A percentile compares a stretch with the other conserved stretches of the same genome.
phyloP scores from a whole-genome alignment of 2,329 filamentous ascomycete genomes.

The Claviceps pusilla region DNA sequence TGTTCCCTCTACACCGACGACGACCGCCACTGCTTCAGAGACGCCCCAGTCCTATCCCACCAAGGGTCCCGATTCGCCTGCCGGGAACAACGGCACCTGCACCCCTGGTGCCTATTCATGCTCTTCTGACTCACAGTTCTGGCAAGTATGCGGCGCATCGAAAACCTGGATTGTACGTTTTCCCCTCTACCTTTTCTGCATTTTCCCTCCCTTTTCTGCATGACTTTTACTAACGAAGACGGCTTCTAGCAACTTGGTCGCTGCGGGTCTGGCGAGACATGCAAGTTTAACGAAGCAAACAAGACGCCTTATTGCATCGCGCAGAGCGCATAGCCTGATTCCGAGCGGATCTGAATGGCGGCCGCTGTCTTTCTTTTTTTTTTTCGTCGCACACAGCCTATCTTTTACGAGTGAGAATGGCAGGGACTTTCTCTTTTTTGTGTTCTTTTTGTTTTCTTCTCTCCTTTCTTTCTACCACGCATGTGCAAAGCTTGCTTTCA shows the following conservation, averaged over 20 bases:
- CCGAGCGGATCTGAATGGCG: too few species aligned
- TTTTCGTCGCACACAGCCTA: not conserved
- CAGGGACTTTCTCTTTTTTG: not conserved
- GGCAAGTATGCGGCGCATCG: conserved; percentile 1
- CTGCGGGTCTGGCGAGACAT: not conserved
- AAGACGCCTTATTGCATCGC: conserved; percentile 2
- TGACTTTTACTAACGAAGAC: not conserved
- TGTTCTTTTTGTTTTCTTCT: not conserved
- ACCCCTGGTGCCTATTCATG: not conserved
- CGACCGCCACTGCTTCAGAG: not conserved
- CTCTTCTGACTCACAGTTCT: not conserved
- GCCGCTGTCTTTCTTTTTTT: too few species aligned
- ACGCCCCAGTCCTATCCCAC: not conserved
- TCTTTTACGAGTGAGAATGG: not conserved
- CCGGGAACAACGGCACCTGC: not conserved
- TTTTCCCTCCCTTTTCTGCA: not conserved
- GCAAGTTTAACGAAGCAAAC: not conserved
- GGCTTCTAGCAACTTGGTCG: not conserved
- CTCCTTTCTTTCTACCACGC: not conserved
- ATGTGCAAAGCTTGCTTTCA: not conserved
- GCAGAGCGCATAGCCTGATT: not conserved
- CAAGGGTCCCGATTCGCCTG: not conserved
- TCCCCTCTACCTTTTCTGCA: not conserved
- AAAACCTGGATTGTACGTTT: conserved; percentile 1
- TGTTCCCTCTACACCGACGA: not conserved